Conservation (phyloP, 2,329 filamentous ascomycete genomes). For the Cladosporium sp. region DNA sequence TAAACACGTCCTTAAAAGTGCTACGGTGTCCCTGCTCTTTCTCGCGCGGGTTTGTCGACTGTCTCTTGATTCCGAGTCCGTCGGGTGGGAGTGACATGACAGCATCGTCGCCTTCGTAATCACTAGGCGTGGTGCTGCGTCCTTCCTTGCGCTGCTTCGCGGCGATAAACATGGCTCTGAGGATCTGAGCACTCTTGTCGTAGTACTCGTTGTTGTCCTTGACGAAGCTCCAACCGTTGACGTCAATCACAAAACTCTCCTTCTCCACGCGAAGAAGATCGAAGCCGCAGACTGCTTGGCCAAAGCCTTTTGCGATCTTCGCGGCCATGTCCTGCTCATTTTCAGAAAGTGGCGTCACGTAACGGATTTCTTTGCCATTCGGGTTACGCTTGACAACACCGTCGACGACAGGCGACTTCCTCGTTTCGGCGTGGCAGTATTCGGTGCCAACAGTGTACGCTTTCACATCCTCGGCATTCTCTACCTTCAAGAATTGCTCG, state of each 20-base stretch:
- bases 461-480: slow-evolving; percentile 97
- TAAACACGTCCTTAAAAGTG: slow-evolving; percentile 53
- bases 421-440: slow-evolving; percentile 93
- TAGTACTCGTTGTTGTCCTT: slow-evolving; percentile 99
- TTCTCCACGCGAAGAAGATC: slow-evolving; percentile 82
- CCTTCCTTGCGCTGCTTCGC: slow-evolving; percentile 58
- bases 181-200: slow-evolving; percentile 77
- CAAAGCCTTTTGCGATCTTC: slow-evolving; percentile 85
- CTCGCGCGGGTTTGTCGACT: slow-evolving; percentile 12
- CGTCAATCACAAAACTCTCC: slow-evolving; percentile 95
- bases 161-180: slow-evolving; percentile 80
- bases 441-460: slow-evolving; percentile 91
- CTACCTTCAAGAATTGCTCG: slow-evolving; percentile 92
- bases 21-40: slow-evolving; percentile 33
- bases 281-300: slow-evolving; percentile 92
- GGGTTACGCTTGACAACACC: slow-evolving; percentile 93
- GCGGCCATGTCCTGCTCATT: slow-evolving; percentile 82
- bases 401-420: slow-evolving; percentile 95
- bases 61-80: slow-evolving; percentile 6
- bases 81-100: slow-evolving; percentile 8
- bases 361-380: slow-evolving; percentile 93
- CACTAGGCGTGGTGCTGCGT: slow-evolving; percentile 18
- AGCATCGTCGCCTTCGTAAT: slow-evolving; percentile 17
- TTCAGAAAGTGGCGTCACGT: slow-evolving; percentile 75
- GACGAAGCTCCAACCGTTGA: slow-evolving; percentile 99